phyloP scores from a whole-genome alignment of 2,329 filamentous ascomycete species.

The Coniosporium tulheliwenetii region DNA sequence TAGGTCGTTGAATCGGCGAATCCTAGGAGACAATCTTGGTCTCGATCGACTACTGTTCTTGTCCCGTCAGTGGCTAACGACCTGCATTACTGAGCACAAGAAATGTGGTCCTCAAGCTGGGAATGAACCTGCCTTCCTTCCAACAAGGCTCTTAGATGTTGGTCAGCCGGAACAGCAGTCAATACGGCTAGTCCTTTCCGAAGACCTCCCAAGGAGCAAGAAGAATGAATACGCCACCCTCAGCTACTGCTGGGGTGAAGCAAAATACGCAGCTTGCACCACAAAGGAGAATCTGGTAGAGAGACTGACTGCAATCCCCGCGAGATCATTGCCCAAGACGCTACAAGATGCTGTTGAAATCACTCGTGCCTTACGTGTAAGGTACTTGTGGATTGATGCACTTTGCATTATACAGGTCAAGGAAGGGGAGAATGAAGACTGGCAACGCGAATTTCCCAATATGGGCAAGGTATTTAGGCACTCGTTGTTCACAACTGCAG shows the following conservation, averaged over 20 bases:
- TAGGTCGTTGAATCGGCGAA: not conserved
- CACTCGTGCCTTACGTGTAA: conserved; percentile 1
- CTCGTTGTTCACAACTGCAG: not conserved
- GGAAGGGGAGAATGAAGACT: not conserved
- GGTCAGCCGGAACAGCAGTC: not conserved
- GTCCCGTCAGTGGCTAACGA: not conserved
- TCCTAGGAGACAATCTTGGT: not conserved
- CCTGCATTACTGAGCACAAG: not conserved
- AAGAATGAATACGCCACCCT: not conserved
- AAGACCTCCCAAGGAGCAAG: not conserved
- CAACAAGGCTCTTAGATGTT: not conserved
- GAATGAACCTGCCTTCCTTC: not conserved
- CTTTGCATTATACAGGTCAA: not conserved
- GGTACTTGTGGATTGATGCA: conserved; percentile 4
- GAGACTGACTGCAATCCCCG: not conserved
- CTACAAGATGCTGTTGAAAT: conserved; percentile 2
- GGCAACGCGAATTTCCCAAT: not conserved
- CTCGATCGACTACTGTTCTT: not conserved
- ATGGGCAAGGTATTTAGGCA: not conserved
- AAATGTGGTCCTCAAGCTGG: not conserved
- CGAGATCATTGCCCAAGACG: conserved; percentile 1
- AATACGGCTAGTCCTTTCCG: not conserved
- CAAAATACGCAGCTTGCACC: not conserved
- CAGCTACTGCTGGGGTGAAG: not conserved
- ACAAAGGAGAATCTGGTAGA: not conserved